Conservation (phyloP, 2,329 filamentous ascomycete genomes). For the Claviceps cyperi region DNA sequence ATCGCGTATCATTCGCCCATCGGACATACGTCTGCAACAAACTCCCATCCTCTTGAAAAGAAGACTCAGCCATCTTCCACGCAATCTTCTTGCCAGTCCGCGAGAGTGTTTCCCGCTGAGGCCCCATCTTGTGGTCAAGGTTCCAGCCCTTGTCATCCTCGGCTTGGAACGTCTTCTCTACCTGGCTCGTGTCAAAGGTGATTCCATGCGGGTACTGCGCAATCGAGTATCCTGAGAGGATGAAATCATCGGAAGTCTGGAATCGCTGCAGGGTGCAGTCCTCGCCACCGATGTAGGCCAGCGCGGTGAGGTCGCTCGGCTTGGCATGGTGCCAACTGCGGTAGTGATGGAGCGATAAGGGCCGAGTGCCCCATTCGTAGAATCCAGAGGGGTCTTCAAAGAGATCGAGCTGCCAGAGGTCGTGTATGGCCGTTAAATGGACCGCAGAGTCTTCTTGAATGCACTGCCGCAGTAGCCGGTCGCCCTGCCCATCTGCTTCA, state of each 20-base stretch:
- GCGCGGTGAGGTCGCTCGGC: slow-evolving; percentile 39
- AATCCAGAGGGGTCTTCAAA: slow-evolving; percentile 46
- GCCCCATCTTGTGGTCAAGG: slow-evolving; percentile 34
- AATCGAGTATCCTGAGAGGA: slow-evolving; percentile 45
- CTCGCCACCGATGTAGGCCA: slow-evolving; percentile 30
- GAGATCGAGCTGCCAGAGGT: slow-evolving; percentile 46
- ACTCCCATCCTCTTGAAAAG: slow-evolving; percentile 29
- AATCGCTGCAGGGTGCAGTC: slow-evolving; percentile 46
- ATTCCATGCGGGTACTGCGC: slow-evolving; percentile 38
- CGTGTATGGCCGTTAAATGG: slow-evolving; percentile 37
- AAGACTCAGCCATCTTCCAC: slow-evolving; percentile 37
- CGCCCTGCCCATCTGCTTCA: slow-evolving; percentile 2
- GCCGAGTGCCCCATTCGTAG: slow-evolving; percentile 45
- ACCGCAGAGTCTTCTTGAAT: slow-evolving; percentile 46
- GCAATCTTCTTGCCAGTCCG: slow-evolving; percentile 35
- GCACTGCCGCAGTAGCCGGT: slow-evolving; percentile 20
- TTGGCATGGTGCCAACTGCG: slow-evolving; percentile 41
- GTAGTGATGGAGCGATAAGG: slow-evolving; percentile 49
- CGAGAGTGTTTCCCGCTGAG: slow-evolving; percentile 29
- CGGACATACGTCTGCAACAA: slow-evolving; percentile 38
- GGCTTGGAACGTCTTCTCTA: slow-evolving; percentile 37
- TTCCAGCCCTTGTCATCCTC: slow-evolving; percentile 32
- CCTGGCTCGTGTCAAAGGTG: slow-evolving; percentile 31
- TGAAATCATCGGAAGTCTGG: slow-evolving; percentile 35
- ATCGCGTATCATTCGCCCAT: slow-evolving; percentile 35